Conservation (phyloP, 2,329 filamentous ascomycete genomes). For the Trichoderma guizhouense region DNA sequence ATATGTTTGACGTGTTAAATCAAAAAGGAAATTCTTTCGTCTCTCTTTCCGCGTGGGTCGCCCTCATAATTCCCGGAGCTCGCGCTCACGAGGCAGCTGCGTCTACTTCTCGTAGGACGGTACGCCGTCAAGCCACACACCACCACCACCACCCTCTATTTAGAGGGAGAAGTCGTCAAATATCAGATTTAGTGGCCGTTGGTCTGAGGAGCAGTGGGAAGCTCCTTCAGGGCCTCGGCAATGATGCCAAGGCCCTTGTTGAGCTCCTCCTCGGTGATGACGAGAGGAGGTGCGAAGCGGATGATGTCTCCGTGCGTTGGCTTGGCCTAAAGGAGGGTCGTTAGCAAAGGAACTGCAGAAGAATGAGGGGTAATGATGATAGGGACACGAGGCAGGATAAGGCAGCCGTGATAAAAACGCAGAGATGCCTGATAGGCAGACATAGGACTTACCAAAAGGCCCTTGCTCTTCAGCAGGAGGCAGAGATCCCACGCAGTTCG, state of each 20-base stretch:
- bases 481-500: constrained; percentile 95
- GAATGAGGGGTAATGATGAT: background rate
- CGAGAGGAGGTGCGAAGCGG: constrained; percentile 89
- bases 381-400: background rate
- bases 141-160: background rate
- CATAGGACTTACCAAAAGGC: constrained; percentile 68
- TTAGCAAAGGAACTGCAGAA: background rate
- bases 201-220: constrained; percentile 57
- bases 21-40: constrained; percentile 20
- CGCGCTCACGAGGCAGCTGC: constrained; percentile 23
- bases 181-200: constrained; percentile 33
- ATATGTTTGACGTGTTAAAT: constrained; percentile 15
- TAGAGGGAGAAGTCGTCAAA: background rate
- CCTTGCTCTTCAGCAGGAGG: constrained; percentile 92
- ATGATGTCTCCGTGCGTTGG: constrained; percentile 99
- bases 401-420: background rate
- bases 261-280: constrained; percentile 88
- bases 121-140: background rate
- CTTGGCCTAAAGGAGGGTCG: constrained; percentile 66
- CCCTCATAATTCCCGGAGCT: constrained; percentile 24
- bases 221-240: constrained; percentile 73
- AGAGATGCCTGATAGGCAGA: constrained; percentile 7
- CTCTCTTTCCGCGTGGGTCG: constrained; percentile 19
- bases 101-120: constrained; percentile 18
- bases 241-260: constrained; percentile 75